Percentiles rank a stretch among this genome's conserved stretches.
Evolutionary conservation across 225 moss, liverwort and hornwort genomes (phyloP).

Genomic region (Sphagnum tenellum): DNA sequence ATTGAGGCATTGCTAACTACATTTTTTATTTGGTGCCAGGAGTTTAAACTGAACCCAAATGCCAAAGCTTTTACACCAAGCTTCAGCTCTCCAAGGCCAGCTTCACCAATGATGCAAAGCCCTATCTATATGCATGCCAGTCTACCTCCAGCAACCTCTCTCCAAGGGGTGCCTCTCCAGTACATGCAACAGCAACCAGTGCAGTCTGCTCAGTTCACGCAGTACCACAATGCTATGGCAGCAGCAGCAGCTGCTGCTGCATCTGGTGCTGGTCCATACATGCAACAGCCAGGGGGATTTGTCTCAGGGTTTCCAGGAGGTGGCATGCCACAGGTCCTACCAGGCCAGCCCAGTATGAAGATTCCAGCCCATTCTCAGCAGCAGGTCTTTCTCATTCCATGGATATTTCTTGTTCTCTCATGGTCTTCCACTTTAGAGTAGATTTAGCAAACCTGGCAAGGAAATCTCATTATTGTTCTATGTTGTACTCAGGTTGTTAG

Average conservation of each 20-base stretch:
- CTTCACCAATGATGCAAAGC: conserved; percentile 41
- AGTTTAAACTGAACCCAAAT: conserved; percentile 91
- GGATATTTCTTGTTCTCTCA: neutral
- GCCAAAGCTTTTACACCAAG: conserved; percentile 83
- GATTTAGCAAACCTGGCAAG: too few relatives aligned
- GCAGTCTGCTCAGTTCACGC: conserved; percentile 48
- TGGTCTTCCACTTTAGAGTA: neutral
- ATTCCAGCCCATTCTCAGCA: conserved; percentile 56
- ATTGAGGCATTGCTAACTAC: too few relatives aligned
- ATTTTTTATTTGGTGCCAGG: conserved; percentile 19
- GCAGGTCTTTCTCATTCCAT: conserved; percentile 34
- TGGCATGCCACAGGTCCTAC: conserved; percentile 51
- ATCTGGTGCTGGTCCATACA: conserved; percentile 29
- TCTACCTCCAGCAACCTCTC: conserved; percentile 32
- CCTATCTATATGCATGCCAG: conserved; percentile 53
- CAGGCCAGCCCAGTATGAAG: conserved; percentile 59
- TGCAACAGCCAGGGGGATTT: conserved; percentile 48
- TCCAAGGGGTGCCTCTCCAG: conserved; percentile 56
- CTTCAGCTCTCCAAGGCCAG: conserved; percentile 36
- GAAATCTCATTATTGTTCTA: neutral
- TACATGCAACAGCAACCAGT: conserved; percentile 43
- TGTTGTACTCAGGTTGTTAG: conserved; percentile 24
- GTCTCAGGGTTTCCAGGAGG: conserved; percentile 56
- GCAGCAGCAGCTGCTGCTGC: conserved; percentile 36
- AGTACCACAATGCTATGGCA: conserved; percentile 43